These are phyloP conservation scores for Pseudocercospora cruenta DNA, from an alignment of 2,329 filamentous ascomycete genomes.

Conservation along the genomic window DNA sequence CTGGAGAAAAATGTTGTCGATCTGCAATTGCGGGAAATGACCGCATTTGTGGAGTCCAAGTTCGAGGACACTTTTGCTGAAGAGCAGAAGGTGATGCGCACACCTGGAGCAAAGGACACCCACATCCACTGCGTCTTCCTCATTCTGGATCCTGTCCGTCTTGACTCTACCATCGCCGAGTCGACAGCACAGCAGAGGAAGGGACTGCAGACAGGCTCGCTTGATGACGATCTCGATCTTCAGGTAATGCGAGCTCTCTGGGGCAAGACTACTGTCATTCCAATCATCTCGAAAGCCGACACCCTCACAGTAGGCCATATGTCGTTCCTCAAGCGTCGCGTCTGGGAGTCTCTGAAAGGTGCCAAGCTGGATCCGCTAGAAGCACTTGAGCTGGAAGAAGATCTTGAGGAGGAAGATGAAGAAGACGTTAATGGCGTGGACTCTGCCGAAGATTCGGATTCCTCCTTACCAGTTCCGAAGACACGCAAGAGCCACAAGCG, in stretches of 20 bases:
- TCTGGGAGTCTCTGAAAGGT: conserved; percentile 85
- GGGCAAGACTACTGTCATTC: conserved; percentile 92
- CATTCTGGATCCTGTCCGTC: conserved; percentile 78
- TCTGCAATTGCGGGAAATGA: conserved; percentile 88
- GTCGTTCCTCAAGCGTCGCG: conserved; percentile 84
- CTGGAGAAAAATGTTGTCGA: conserved; percentile 94
- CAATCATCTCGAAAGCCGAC: conserved; percentile 94
- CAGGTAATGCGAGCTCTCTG: conserved; percentile 86
- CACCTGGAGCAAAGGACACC: conserved; percentile 89
- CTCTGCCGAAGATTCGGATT: conserved; percentile 37
- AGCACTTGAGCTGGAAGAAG: conserved; percentile 78
- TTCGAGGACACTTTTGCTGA: conserved; percentile 97
- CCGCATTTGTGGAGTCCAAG: conserved; percentile 91
- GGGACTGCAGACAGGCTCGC: conserved; percentile 29
- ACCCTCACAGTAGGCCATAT: conserved; percentile 96
- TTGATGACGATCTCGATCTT: conserved; percentile 88
- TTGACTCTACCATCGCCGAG: conserved; percentile 68
- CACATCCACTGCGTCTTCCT: conserved; percentile 97
- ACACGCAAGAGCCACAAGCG: conserved; percentile 29
- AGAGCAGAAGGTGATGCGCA: conserved; percentile 95
- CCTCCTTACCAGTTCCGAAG: conserved; percentile 23
- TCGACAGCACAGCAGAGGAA: conserved; percentile 24
- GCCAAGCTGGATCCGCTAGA: conserved; percentile 87
- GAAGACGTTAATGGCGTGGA: conserved; percentile 48
- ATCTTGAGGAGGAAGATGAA: conserved; percentile 58